phyloP scores from a whole-genome alignment of 2,329 filamentous ascomycete genomes.

The Uncinocarpus reesii region DNA sequence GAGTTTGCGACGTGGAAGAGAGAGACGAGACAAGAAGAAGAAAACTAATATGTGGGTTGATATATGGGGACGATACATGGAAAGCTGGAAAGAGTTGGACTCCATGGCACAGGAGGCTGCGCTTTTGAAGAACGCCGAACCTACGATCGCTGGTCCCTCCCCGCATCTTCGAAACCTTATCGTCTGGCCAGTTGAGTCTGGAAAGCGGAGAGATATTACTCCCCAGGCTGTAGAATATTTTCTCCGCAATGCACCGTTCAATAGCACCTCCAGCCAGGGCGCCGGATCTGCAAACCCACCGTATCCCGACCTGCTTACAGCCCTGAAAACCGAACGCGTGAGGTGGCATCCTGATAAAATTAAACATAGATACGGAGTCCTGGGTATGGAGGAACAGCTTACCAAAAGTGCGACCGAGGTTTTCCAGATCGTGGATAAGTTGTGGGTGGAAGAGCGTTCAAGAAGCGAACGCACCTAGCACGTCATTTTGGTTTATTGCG shows the following conservation, averaged over 20 bases:
- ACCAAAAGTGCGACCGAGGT: slow-evolving; percentile 76
- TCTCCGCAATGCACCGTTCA: slow-evolving; percentile 47
- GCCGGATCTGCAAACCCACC: slow-evolving; percentile 17
- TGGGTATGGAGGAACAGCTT: slow-evolving; percentile 57
- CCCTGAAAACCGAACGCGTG: slow-evolving; percentile 74
- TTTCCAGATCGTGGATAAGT: slow-evolving; percentile 76
- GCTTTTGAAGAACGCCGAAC: slow-evolving; percentile 11
- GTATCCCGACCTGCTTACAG: slow-evolving; percentile 33
- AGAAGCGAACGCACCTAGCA: background rate
- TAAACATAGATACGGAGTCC: slow-evolving; percentile 70
- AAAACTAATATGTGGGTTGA: slow-evolving; percentile 38
- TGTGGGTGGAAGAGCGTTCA: slow-evolving; percentile 57
- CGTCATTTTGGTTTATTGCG: background rate
- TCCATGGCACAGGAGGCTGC: slow-evolving; percentile 11
- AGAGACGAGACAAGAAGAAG: slow-evolving; percentile 46
- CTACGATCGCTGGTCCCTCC: slow-evolving; percentile 9
- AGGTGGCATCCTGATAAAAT: slow-evolving; percentile 98
- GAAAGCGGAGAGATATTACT: slow-evolving; percentile 47
- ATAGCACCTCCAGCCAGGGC: background rate
- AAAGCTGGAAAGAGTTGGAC: slow-evolving; percentile 50
- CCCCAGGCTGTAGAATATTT: slow-evolving; percentile 58
- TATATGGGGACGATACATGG: slow-evolving; percentile 55
- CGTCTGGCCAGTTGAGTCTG: slow-evolving; percentile 64
- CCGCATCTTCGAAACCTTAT: slow-evolving; percentile 37
- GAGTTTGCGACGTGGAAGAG: slow-evolving; percentile 57